phyloP scores from a whole-genome alignment of 2,329 filamentous ascomycete species.

The Rhytidhysteron rufulum region DNA sequence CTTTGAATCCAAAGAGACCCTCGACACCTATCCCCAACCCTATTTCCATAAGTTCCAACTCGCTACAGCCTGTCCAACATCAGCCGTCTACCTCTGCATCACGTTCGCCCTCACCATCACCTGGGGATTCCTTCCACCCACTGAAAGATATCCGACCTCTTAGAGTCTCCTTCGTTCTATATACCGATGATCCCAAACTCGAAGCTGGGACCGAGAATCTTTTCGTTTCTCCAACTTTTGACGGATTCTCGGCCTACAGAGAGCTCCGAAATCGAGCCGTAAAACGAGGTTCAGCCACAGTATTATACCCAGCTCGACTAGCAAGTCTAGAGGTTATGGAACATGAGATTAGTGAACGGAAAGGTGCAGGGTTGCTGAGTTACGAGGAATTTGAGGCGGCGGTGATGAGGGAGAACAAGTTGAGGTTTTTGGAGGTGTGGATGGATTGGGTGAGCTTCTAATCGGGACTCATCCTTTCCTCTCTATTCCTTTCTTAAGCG shows the following conservation, averaged over 20 bases:
- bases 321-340: constrained; percentile 61
- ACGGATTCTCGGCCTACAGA: constrained; percentile 5
- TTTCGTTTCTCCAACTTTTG: not conserved
- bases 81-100: too few relatives aligned
- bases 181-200: too few relatives aligned
- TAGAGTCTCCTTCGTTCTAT: not conserved
- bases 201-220: too few relatives aligned
- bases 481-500: too few relatives aligned
- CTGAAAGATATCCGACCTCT: not conserved
- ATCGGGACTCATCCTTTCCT: too few relatives aligned
- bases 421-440: constrained; percentile 82
- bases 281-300: constrained; percentile 16
- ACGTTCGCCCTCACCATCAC: too few relatives aligned
- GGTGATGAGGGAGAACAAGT: constrained; percentile 61
- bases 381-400: constrained; percentile 76
- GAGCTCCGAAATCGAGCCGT: constrained; percentile 17
- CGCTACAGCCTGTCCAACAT: not conserved
- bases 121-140: not conserved
- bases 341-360: constrained; percentile 63
- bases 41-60: not conserved
- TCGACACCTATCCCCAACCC: not conserved
- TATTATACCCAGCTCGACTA: constrained; percentile 36
- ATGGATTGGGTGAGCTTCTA: constrained; percentile 68
- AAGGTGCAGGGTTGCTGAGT: constrained; percentile 74
- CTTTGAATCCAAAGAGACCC: not conserved